Evolutionary conservation across 768 basidiomycete species (phyloP), one percentile per base, ranked within the genome.

Genomic region (Lyophyllum atratum): DNA sequence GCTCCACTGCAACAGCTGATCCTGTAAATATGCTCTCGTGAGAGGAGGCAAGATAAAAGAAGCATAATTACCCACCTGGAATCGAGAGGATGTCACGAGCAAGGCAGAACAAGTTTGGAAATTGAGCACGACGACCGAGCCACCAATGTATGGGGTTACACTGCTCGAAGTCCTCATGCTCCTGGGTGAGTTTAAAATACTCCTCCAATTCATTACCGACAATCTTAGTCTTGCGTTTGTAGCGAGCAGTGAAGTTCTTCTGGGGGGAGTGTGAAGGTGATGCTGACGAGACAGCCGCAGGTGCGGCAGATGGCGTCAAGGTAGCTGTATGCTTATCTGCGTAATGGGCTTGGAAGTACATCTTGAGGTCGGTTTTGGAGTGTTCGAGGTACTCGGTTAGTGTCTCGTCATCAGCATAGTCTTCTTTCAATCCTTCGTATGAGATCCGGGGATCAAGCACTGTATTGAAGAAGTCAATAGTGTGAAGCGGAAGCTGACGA

Each of bases 91-190:
- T n/a, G 19, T 40, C 39, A 5, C n/a, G 39, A 40, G 39, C 39
- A 4, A 40, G 39, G 2, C 39, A 40, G 10, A 40, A 40, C 2
- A 65, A 49, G 29, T 65, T 64, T n/a, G 66, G 64, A 40, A 65
- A 65, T 39, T 56, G 60, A 37, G 33, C 11, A 3, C 46, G 25
- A 11, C 39, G 17, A 2, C 46, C 62, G 19, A 33, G 9, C 73
- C 72, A 72, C 74, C 73, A 75, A 15, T 64, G 29, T 10, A 74
- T 33, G 3, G 70, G 70, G 26, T 72, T 56, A 57, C 67, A 69
- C 1, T 54, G 57, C 5, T 69, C 52, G 46, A 71, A 70, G 44
- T 72, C 67, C 47, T 66, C 60, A 12, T 40, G 55, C 47, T 66
- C 60, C 15, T 40, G 55, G 11, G 61, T 60, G 15, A 66, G 46